Conservation (phyloP, 2,329 filamentous ascomycete genomes). For the Fusarium coicis region DNA sequence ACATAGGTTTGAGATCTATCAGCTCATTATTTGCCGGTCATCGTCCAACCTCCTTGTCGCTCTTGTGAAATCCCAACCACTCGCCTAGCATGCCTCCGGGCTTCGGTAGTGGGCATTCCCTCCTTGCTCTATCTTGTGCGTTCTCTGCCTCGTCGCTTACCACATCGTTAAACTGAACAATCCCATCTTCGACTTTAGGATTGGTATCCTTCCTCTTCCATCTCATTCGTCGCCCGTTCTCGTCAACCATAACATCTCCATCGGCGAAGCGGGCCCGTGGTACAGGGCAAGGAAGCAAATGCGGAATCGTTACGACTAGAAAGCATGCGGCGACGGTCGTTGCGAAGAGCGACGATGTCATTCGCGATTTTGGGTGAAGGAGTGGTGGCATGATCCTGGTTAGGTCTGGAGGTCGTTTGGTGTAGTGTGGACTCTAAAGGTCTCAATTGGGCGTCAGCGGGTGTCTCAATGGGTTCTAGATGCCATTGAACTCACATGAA, state of each 20-base stretch:
- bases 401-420: slow-evolving; percentile 16
- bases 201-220: slow-evolving; percentile 53
- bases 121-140: slow-evolving; percentile 58
- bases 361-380: slow-evolving; percentile 91
- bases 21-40: slow-evolving; percentile 35
- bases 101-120: slow-evolving; percentile 94
- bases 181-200: slow-evolving; percentile 56
- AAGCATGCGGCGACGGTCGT: slow-evolving; percentile 92
- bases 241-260: slow-evolving; percentile 62
- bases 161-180: slow-evolving; percentile 59
- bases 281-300: slow-evolving; percentile 90
- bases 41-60: slow-evolving; percentile 39
- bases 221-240: slow-evolving; percentile 58
- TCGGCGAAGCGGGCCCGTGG: slow-evolving; percentile 81
- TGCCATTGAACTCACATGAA: slow-evolving; percentile 43
- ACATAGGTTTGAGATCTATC: neutral
- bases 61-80: slow-evolving; percentile 74
- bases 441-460: slow-evolving; percentile 44
- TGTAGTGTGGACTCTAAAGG: slow-evolving; percentile 35
- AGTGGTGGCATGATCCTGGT: slow-evolving; percentile 77
- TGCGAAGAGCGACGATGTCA: slow-evolving; percentile 94
- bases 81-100: slow-evolving; percentile 82
- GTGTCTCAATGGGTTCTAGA: neutral
- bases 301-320: slow-evolving; percentile 89
- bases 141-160: slow-evolving; percentile 50